Evolutionary conservation across 129 eudicot genomes (phyloP).

Genomic region (Flaveria ramosissima): DNA sequence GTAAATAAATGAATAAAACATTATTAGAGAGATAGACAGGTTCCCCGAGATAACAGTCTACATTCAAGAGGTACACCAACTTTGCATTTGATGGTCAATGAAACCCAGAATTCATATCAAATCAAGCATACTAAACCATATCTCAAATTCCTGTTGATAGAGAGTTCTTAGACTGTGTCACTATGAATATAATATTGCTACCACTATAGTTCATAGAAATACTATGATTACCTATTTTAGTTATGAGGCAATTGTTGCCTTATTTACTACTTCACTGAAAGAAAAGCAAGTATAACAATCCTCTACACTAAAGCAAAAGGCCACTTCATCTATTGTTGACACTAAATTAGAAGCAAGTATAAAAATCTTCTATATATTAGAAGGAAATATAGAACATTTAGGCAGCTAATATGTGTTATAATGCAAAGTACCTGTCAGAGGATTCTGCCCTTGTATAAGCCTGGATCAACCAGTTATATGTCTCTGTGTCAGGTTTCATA

Average conservation of each 20-base stretch:
- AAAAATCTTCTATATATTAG: not conserved
- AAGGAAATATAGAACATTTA: not conserved
- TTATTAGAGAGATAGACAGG: not conserved
- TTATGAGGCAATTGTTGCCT: constrained; percentile 1
- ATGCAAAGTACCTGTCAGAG: constrained; percentile 67
- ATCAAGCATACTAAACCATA: not conserved
- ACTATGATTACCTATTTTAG: not conserved
- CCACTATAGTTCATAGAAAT: not conserved
- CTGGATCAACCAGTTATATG: constrained; percentile 95
- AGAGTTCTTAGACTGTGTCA: not conserved
- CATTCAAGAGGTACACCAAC: not conserved
- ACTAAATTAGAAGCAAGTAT: not conserved
- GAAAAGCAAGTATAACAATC: constrained; percentile 2
- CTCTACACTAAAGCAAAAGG: not conserved
- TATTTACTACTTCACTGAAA: not conserved
- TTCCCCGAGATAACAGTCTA: not conserved
- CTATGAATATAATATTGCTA: not conserved
- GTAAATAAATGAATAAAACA: not conserved
- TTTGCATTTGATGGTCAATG: not conserved
- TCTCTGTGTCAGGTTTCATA: constrained; percentile 98
- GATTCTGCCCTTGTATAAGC: constrained; percentile 97
- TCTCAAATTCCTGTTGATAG: not conserved
- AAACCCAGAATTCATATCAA: not conserved
- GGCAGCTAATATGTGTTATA: not conserved
- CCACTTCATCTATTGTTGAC: no score